Conservation (phyloP, 352 stramenopile species). For the Phytophthora crassamura region DNA sequence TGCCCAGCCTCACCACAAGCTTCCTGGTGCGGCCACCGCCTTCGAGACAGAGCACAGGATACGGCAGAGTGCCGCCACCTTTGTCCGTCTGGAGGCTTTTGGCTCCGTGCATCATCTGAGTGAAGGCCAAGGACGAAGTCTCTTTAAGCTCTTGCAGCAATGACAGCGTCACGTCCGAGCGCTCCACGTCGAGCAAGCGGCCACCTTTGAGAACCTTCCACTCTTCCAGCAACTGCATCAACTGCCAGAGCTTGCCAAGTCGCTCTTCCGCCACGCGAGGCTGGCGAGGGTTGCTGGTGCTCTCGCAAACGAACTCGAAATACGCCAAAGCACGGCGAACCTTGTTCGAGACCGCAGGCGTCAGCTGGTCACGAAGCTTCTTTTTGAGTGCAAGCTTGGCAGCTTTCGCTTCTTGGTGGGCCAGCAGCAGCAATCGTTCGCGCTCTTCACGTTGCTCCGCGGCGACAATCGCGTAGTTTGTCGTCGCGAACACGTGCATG, state of each 20-base stretch:
- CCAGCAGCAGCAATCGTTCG: slow-evolving; percentile 51
- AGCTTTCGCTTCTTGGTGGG: slow-evolving; percentile 63
- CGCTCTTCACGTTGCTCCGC: slow-evolving; percentile 59
- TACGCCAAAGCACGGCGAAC: slow-evolving; percentile 64
- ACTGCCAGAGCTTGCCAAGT: slow-evolving; percentile 79
- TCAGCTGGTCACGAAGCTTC: slow-evolving; percentile 36
- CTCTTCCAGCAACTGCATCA: slow-evolving; percentile 75
- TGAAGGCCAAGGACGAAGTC: slow-evolving; percentile 54
- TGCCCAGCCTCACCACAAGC: slow-evolving; percentile 59
- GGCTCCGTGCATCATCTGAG: slow-evolving; percentile 46
- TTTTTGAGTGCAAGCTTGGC: slow-evolving; percentile 54
- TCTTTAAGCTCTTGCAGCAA: slow-evolving; percentile 68
- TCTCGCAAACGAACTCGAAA: slow-evolving; percentile 67
- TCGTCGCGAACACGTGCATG: slow-evolving; percentile 57
- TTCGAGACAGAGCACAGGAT: slow-evolving; percentile 63
- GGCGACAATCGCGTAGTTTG: slow-evolving; percentile 49
- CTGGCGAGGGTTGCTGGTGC: slow-evolving; percentile 45
- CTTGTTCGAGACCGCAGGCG: slow-evolving; percentile 52
- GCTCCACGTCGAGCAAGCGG: slow-evolving; percentile 68
- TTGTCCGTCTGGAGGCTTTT: slow-evolving; percentile 27
- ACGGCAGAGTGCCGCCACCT: slow-evolving; percentile 46
- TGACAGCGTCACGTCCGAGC: slow-evolving; percentile 47
- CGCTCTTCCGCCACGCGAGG: slow-evolving; percentile 47
- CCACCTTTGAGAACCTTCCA: slow-evolving; percentile 79
- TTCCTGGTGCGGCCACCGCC: slow-evolving; percentile 29